Percentiles rank a stretch among this genome's conserved stretches.
phyloP scores from a whole-genome alignment of 78 protist species.

The Bodo saltans region DNA sequence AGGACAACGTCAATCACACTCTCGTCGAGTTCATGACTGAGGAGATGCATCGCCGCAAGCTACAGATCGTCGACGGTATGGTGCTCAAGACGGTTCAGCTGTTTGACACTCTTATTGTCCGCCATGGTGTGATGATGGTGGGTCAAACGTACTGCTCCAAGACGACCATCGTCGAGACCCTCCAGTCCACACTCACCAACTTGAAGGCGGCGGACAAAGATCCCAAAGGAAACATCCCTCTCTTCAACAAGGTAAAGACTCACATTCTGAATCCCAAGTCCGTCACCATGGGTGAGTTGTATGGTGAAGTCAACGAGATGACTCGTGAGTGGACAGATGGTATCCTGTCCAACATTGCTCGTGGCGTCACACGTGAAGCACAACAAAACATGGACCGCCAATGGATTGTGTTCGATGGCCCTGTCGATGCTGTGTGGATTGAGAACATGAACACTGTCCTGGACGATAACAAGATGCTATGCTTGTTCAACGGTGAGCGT shows the following conservation, averaged over 20 bases:
- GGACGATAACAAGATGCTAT: conserved; percentile 60
- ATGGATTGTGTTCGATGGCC: conserved; percentile 80
- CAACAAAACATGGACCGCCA: conserved; percentile 27
- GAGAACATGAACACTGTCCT: conserved; percentile 66
- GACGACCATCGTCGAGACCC: conserved; percentile 29
- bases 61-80: conserved; percentile 35
- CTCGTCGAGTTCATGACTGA: conserved; percentile 21
- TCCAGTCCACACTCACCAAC: conserved; percentile 35
- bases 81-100: conserved; percentile 47
- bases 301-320: conserved; percentile 59
- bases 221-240: neutral
- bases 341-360: conserved; percentile 33
- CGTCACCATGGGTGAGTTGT: conserved; percentile 66
- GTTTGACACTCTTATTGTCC: conserved; percentile 48
- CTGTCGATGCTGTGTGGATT: conserved; percentile 85
- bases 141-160: conserved; percentile 52
- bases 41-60: neutral
- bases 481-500: conserved; percentile 42
- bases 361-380: neutral
- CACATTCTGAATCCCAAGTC: conserved; percentile 67
- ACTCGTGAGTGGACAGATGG: conserved; percentile 84
- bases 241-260: conserved; percentile 8
- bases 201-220: neutral
- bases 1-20: neutral
- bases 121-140: conserved; percentile 68